These are phyloP conservation scores for Cladosporium sphaerospermum DNA, from an alignment of 2,329 filamentous ascomycete genomes.

Conservation along the genomic window DNA sequence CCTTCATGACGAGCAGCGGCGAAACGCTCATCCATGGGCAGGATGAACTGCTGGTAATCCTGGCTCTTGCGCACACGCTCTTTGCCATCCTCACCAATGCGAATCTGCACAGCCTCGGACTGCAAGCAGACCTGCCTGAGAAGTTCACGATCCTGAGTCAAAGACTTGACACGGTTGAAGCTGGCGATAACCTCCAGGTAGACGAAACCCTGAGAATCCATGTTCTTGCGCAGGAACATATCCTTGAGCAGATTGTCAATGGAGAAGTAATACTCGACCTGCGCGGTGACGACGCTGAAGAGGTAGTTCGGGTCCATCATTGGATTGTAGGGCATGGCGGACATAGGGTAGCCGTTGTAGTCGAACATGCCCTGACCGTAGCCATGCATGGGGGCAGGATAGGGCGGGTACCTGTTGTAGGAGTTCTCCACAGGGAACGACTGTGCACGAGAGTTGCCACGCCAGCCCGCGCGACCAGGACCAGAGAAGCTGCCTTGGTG, in stretches of 20 bases:
- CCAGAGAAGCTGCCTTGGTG: slow-evolving; percentile 24
- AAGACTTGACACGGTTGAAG: slow-evolving; percentile 77
- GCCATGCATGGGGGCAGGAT: slow-evolving; percentile 40
- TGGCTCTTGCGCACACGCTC: slow-evolving; percentile 71
- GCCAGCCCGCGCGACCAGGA: slow-evolving; percentile 39
- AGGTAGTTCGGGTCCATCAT: slow-evolving; percentile 54
- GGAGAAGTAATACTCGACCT: slow-evolving; percentile 89
- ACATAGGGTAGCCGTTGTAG: slow-evolving; percentile 26
- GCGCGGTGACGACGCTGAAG: slow-evolving; percentile 53
- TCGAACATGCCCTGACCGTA: slow-evolving; percentile 49
- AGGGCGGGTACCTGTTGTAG: slow-evolving; percentile 39
- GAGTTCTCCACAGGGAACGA: slow-evolving; percentile 53
- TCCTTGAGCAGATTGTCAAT: slow-evolving; percentile 94
- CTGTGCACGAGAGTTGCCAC: slow-evolving; percentile 52
- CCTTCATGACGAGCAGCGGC: slow-evolving; percentile 69
- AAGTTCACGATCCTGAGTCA: slow-evolving; percentile 66
- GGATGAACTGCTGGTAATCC: slow-evolving; percentile 74
- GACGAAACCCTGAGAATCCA: slow-evolving; percentile 94
- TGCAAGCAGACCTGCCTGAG: slow-evolving; percentile 69
- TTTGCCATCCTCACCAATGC: slow-evolving; percentile 66
- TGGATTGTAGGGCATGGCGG: slow-evolving; percentile 51
- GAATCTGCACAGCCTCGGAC: slow-evolving; percentile 67
- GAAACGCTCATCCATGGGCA: slow-evolving; percentile 65
- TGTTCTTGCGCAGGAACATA: slow-evolving; percentile 75
- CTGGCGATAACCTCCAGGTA: slow-evolving; percentile 68